Evolutionary conservation across 2,329 filamentous ascomycete species (phyloP), one percentile per base, ranked within the genome.

Genomic region (Clarireedia paspali): DNA sequence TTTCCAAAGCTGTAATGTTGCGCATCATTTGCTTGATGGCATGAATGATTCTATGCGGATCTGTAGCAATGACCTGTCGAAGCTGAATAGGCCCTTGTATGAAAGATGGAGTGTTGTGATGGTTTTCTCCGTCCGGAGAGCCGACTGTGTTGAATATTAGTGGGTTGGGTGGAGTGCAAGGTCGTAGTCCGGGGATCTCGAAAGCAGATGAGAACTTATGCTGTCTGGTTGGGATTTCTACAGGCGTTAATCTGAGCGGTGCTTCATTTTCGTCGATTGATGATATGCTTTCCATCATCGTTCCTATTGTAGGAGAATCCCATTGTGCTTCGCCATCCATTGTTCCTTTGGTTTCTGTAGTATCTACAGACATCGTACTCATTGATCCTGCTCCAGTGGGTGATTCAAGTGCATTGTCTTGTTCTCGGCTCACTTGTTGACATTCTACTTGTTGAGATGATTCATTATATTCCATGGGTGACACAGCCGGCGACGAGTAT

Each of bases 11-110:
- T 20, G 42, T 17, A 36, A 55, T 50, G 14, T 47, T 39, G 14
- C 27, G 23, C 52, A 55, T 55, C 52, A 55, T 55, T 10, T 55
- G 46, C 36, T 50, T 55, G 36, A 55, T 55, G 14, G 52, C 52
- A 17, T 55, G 52, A 14, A 50, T 17, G 6, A 50, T 47, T 36
- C 52, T 49, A 50, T 55, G 38, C 12, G 52, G 46, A 50, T 55
- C 52, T 6, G 39, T 40, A 6, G 17, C 36, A 3, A 50, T 39
- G 10, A 55, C 36, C 17, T 55, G 23, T 3, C n/a, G 7, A 14
- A 55, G 38, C n/a, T 36, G 24, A 5, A 55, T 23, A 4, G 24
- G 46, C 38, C 52, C 52, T 50, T n/a, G 34, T 10, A 55, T 40
- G 24, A 50, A 55, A 50, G 52, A 55, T 10, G 52, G 52, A 14